Evolutionary conservation across 148 eudicot genomes (phyloP), one percentile per base, ranked within the genome.

Genomic region (Gaultheria prostrata): DNA sequence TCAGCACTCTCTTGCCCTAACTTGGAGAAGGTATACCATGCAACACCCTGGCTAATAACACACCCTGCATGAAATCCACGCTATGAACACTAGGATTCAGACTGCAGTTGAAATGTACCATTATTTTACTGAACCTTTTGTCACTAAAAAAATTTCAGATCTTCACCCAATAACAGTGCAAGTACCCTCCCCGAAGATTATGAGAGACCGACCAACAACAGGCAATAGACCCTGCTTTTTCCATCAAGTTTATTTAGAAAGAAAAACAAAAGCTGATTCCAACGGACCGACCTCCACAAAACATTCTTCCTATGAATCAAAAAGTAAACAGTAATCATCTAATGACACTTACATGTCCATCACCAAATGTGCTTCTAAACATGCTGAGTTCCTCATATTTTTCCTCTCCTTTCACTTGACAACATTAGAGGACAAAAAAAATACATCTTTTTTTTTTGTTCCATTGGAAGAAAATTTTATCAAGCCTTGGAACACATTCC

Each of bases 51-150:
- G 35, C 35, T 28, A 28, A 67, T 26, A 13, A 67, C 18, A 67
- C 3, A 6, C 71, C 32, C 33, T 0, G 13, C 28, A 9, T 61
- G 6, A 8, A 65, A 11, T 26, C 72, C 33, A 67, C 4, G 72
- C 35, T 28, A 28, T 4, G 14, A 67, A 28, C 35, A 12, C 35
- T 12, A 26, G 72, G 18, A 67, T 67, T 67, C 14, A 67, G 8
- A 67, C 72, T 28, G 8, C 72, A 43, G 50, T 46, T 48, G 17
- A 79, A 73, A 82, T 87, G 85, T 86, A 1, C 63, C 89, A 83
- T 75, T 77, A 81, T 85, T 88, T 88, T 88, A 90, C 85, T 85
- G 88, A 89, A 89, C 87, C 91, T 57, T 77, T 70, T 14, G 67
- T 63, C 82, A 82, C 46, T 63, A 46, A 51, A 6, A 17, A 33